These are phyloP conservation scores for Trichocomaceae sp. DNA, from an alignment of 2,329 filamentous ascomycete genomes.

Conservation along the genomic window DNA sequence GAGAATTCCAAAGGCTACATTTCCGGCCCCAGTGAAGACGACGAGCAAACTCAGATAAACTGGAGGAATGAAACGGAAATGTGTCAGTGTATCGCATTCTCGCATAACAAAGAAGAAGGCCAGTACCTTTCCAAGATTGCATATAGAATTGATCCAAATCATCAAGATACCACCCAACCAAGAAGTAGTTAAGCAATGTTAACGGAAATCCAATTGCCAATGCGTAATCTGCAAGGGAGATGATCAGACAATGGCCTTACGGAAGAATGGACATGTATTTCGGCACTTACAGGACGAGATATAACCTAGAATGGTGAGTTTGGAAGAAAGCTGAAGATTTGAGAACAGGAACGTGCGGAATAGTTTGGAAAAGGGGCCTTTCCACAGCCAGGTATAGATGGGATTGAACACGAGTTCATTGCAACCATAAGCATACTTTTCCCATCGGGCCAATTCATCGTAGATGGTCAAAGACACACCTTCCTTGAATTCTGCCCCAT, in stretches of 20 bases:
- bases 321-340: conserved; percentile 53
- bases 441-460: conserved; percentile 77
- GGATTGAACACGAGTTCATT: conserved; percentile 78
- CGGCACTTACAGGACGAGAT: conserved; percentile 65
- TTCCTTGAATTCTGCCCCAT: conserved; percentile 65
- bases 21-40: conserved; percentile 58
- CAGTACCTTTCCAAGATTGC: conserved; percentile 54
- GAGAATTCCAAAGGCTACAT: conserved; percentile 55
- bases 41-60: conserved; percentile 45
- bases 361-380: conserved; percentile 70
- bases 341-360: conserved; percentile 69
- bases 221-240: no score
- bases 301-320: conserved; percentile 65
- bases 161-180: conserved; percentile 65
- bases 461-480: conserved; percentile 79
- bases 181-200: conserved; percentile 62
- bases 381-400: conserved; percentile 63
- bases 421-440: conserved; percentile 72
- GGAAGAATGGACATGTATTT: no score
- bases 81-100: not conserved
- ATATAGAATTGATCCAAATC: conserved; percentile 61
- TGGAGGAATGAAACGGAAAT: not conserved
- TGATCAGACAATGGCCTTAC: no score
- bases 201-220: conserved; percentile 61
- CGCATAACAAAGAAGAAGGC: conserved; percentile 46